These are phyloP conservation scores for Alternaria viburni DNA, from an alignment of 2,329 filamentous ascomycete species.

Conservation along the genomic window DNA sequence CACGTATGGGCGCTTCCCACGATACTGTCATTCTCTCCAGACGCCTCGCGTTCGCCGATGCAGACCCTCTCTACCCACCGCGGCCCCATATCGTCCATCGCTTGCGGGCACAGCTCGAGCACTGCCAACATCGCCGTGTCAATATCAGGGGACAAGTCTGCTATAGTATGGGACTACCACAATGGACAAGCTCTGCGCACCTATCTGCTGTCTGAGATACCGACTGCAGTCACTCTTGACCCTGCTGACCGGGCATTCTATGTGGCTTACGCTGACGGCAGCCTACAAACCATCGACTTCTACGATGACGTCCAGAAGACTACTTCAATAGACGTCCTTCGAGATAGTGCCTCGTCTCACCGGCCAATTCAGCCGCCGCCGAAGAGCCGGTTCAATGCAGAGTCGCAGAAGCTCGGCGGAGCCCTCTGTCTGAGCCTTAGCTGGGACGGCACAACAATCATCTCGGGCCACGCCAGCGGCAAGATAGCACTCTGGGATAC, in stretches of 20 bases:
- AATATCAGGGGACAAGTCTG: constrained; percentile 83
- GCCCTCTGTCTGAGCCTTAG: constrained; percentile 73
- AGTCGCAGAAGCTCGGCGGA: constrained; percentile 69
- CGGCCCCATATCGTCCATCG: constrained; percentile 70
- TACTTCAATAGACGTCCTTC: constrained; percentile 47
- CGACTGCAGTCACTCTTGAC: constrained; percentile 77
- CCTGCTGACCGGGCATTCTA: constrained; percentile 84
- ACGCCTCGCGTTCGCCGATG: constrained; percentile 68
- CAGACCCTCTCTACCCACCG: constrained; percentile 80
- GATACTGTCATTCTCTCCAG: constrained; percentile 69
- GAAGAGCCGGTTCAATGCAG: constrained; percentile 54
- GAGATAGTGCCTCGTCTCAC: constrained; percentile 64
- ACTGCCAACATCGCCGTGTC: constrained; percentile 85
- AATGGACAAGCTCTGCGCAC: constrained; percentile 79
- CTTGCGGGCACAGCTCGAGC: constrained; percentile 69
- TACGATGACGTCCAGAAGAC: constrained; percentile 58
- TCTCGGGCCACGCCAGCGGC: constrained; percentile 83
- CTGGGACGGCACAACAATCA: constrained; percentile 79
- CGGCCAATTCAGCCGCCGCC: constrained; percentile 54
- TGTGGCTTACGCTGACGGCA: constrained; percentile 79
- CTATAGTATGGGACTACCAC: constrained; percentile 91
- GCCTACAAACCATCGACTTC: constrained; percentile 80
- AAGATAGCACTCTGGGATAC: constrained; percentile 83
- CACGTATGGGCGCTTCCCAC: constrained; percentile 87
- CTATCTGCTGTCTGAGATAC: constrained; percentile 76